Conservation (phyloP, 192 early-diverging fungal genomes). For the Fimicolochytrium jonesii region DNA sequence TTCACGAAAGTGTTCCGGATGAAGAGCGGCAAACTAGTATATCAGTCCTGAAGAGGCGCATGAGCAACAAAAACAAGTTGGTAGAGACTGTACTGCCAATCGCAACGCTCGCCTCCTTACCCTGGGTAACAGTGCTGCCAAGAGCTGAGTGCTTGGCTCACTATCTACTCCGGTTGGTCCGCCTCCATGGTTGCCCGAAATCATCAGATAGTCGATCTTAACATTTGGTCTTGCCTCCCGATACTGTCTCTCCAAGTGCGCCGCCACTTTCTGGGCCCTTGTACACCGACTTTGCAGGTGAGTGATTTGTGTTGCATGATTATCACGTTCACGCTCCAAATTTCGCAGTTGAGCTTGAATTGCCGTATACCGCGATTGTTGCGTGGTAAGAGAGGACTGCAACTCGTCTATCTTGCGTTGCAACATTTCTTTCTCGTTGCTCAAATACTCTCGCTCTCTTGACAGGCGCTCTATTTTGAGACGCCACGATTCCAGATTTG, state of each 20-base stretch:
- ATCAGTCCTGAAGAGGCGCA: too few relatives aligned
- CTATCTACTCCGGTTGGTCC: too few relatives aligned
- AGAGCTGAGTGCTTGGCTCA: slow-evolving; percentile 42
- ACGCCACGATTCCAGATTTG: slow-evolving; percentile 43
- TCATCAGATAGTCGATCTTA: slow-evolving; percentile 41
- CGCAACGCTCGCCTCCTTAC: too few relatives aligned
- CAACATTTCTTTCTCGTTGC: slow-evolving; percentile 36
- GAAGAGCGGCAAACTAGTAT: too few relatives aligned
- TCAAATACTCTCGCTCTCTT: slow-evolving; percentile 37
- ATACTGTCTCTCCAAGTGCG: slow-evolving; percentile 44
- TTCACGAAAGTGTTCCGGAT: too few relatives aligned
- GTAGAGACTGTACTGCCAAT: too few relatives aligned
- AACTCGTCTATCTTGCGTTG: slow-evolving; percentile 22
- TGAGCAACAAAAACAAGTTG: too few relatives aligned
- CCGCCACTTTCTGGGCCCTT: slow-evolving; percentile 37
- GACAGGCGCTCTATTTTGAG: slow-evolving; percentile 48
- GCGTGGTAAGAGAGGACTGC: background rate
- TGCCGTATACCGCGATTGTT: background rate
- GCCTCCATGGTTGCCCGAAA: too few relatives aligned
- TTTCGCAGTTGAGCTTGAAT: background rate
- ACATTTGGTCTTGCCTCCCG: slow-evolving; percentile 45
- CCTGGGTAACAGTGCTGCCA: slow-evolving; percentile 42
- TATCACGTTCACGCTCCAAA: slow-evolving; percentile 10
- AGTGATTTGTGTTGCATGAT: slow-evolving; percentile 18
- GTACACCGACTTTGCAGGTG: background rate